These are phyloP conservation scores for Serendipita sp. DNA, from an alignment of 768 basidiomycete genomes.

Conservation along the genomic window DNA sequence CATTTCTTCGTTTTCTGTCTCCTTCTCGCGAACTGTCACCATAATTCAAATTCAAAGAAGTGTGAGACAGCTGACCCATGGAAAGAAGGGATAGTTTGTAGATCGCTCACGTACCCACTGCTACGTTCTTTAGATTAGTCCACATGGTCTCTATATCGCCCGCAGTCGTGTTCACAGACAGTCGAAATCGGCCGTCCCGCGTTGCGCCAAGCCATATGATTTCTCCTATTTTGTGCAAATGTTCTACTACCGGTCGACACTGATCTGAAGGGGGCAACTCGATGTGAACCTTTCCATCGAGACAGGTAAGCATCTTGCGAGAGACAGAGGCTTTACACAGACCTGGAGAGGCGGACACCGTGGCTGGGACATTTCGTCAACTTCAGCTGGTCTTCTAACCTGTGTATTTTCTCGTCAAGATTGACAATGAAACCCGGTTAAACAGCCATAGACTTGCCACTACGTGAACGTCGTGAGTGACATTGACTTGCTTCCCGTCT, in stretches of 20 bases:
- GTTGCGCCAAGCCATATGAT: conserved; percentile 2
- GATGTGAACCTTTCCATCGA: neutral
- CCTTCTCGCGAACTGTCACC: neutral
- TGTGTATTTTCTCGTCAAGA: neutral
- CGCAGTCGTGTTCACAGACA: neutral
- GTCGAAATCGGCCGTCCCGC: neutral
- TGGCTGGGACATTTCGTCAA: conserved; percentile 1
- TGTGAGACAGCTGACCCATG: too few species aligned
- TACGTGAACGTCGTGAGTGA: neutral
- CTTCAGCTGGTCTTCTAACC: neutral
- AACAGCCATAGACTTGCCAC: neutral
- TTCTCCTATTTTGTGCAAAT: neutral
- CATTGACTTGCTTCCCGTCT: neutral
- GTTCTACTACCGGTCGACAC: neutral
- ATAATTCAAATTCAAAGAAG: too few species aligned
- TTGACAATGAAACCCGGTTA: neutral
- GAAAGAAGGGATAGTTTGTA: neutral
- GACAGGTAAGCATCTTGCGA: neutral
- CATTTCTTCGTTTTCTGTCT: neutral
- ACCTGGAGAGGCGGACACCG: neutral
- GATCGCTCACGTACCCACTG: neutral
- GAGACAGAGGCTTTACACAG: neutral
- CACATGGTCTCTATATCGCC: conserved; percentile 4
- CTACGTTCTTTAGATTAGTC: neutral
- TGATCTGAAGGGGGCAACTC: neutral